Percentiles rank a stretch among this genome's conserved stretches.
phyloP scores from a whole-genome alignment of 371 early-diverging fungal species.

The Apophysomyces elegans region DNA sequence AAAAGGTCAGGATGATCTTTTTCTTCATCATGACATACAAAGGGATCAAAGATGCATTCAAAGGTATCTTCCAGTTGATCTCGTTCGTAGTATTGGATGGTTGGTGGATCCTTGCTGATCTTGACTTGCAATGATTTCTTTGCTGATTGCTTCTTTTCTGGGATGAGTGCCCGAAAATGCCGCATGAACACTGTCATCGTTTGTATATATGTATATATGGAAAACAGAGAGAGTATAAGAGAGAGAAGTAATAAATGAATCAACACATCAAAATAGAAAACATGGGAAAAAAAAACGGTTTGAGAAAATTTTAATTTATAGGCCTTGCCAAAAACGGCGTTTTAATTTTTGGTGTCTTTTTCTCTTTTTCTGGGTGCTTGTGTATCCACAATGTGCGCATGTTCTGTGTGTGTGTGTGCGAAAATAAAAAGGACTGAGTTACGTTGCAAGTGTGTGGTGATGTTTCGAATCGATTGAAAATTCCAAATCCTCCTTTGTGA shows the following conservation, averaged over 20 bases:
- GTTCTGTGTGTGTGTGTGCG: background rate
- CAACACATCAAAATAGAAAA: slow-evolving; percentile 3
- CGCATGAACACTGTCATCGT: slow-evolving; percentile 29
- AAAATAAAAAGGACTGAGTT: background rate
- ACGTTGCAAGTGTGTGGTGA: slow-evolving; percentile 15
- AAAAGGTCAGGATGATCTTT: slow-evolving; percentile 44
- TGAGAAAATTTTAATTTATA: background rate
- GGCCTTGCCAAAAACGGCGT: slow-evolving; percentile 22
- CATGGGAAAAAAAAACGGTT: background rate
- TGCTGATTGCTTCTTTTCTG: slow-evolving; percentile 9
- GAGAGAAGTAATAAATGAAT: slow-evolving; percentile 11
- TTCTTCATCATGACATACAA: slow-evolving; percentile 47
- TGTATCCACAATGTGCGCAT: too few relatives aligned
- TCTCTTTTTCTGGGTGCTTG: too few relatives aligned
- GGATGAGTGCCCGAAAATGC: slow-evolving; percentile 23
- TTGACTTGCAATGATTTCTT: slow-evolving; percentile 39
- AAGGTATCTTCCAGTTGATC: slow-evolving; percentile 39
- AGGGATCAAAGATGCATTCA: slow-evolving; percentile 52
- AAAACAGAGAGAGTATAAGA: too few relatives aligned
- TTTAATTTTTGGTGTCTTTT: slow-evolving; percentile 23
- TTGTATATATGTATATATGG: background rate
- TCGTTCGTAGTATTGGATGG: slow-evolving; percentile 41
- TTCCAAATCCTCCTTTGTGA: slow-evolving; percentile 93
- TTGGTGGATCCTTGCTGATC: slow-evolving; percentile 52
- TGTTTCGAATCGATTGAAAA: slow-evolving; percentile 81